Evolutionary conservation across 768 basidiomycete genomes (phyloP).

Genomic region (Russula virescens): DNA sequence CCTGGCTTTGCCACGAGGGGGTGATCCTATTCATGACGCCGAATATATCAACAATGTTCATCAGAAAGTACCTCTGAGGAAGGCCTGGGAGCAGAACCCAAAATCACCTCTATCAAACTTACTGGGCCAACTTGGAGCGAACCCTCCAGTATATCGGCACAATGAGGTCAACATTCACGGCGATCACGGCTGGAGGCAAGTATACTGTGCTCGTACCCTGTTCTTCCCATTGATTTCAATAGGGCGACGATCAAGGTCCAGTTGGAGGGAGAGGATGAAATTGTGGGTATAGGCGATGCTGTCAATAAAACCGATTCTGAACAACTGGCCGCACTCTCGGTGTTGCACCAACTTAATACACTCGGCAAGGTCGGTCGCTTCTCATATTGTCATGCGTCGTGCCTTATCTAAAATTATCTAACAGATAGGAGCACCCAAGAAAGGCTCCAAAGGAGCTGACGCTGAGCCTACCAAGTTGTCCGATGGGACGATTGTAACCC

Average conservation of each 20-base stretch:
- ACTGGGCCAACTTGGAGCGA: slow-evolving; percentile 24
- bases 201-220: not conserved
- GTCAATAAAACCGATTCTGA: slow-evolving; percentile 57
- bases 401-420: not conserved
- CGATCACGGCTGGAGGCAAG: slow-evolving; percentile 43
- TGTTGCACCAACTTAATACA: slow-evolving; percentile 61
- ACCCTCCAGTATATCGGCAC: slow-evolving; percentile 29
- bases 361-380: slow-evolving; percentile 53
- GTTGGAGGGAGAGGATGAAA: slow-evolving; percentile 28
- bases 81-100: slow-evolving; percentile 38
- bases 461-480: slow-evolving; percentile 33
- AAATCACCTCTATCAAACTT: slow-evolving; percentile 49
- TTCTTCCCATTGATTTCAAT: slow-evolving; percentile 3
- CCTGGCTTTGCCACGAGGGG: slow-evolving; percentile 12
- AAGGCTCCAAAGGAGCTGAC: not conserved
- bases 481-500: slow-evolving; percentile 57
- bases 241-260: slow-evolving; percentile 20
- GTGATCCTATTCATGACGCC: slow-evolving; percentile 34
- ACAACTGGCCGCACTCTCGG: slow-evolving; percentile 69
- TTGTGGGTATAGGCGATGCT: slow-evolving; percentile 61
- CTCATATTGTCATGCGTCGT: not conserved
- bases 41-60: slow-evolving; percentile 31
- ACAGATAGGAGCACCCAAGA: slow-evolving; percentile 10
- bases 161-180: slow-evolving; percentile 31
- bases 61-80: slow-evolving; percentile 29